Percentiles rank a stretch among this genome's conserved stretches.
phyloP scores from a whole-genome alignment of 352 stramenopile species.

The Phytophthora sp. region DNA sequence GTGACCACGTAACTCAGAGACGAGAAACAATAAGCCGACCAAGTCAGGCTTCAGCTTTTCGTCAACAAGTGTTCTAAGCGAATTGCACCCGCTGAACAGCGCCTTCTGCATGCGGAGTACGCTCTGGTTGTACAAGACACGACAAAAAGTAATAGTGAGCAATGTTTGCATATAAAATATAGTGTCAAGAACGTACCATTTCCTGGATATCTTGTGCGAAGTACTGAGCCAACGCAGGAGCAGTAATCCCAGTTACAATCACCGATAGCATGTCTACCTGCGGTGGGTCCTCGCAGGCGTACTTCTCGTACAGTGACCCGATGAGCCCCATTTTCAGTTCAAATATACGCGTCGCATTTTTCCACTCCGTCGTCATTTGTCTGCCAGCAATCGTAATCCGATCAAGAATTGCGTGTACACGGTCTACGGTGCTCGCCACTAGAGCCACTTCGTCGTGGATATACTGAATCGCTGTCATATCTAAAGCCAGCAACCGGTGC shows the following conservation, averaged over 20 bases:
- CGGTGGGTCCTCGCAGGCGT: conserved; percentile 62
- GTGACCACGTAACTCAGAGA: conserved; percentile 62
- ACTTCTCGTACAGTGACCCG: conserved; percentile 80
- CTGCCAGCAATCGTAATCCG: conserved; percentile 34
- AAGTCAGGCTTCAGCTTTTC: conserved; percentile 47
- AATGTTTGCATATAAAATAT: too few relatives aligned
- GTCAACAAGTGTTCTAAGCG: conserved; percentile 38
- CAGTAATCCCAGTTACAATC: conserved; percentile 60
- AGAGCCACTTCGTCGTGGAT: conserved; percentile 43
- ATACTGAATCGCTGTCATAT: conserved; percentile 38
- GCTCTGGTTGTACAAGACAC: conserved; percentile 39
- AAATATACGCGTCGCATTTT: conserved; percentile 77
- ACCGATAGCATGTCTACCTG: conserved; percentile 80
- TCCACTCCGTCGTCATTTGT: conserved; percentile 71
- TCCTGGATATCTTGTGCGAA: conserved; percentile 87
- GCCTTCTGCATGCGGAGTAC: conserved; percentile 67
- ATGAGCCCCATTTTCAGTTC: conserved; percentile 82
- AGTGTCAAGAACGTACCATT: conserved; percentile 51
- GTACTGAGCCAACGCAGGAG: conserved; percentile 72
- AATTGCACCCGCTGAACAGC: conserved; percentile 49
- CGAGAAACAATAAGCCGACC: conserved; percentile 48
- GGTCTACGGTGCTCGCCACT: conserved; percentile 36
- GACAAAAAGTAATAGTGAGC: too few relatives aligned
- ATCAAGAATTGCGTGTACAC: conserved; percentile 38
- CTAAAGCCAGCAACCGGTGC: conserved; percentile 48